Base-by-base conservation (phyloP, 805 yeast genomes). In the Lachancea meyersii region DNA sequence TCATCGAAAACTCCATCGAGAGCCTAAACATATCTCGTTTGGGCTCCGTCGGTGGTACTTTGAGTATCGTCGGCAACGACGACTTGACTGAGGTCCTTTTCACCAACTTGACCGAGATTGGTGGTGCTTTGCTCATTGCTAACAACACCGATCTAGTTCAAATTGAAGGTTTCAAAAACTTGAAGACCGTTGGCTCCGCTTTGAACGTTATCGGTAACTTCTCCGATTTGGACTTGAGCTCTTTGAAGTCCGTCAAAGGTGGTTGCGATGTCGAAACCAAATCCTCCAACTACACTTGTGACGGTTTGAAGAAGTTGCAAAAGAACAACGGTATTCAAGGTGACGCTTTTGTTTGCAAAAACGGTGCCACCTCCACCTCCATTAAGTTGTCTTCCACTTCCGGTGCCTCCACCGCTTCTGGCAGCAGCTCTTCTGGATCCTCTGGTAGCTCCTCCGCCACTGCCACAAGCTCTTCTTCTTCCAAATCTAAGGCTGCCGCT, bases 81-180 rank as follows among this genome's bases (percentile, higher is more conserved):
- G 76, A 83, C 43, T 78, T 93, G 66, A 75, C 77, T 57, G 74
- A 71, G 55, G 53, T 85, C 47, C 79, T 81, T 52, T 82, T 87
- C 75, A 71, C 84, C 40, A 65, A 74, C 63, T 78, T 93, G 68
- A 72, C 80, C 48, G 51, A 75, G 38, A 72, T 93, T 58, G 94
- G 91, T 65, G 97, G 98, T 77, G 98, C 96, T 68, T 85, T 93
- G 67, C 81, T 77, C 58, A 72, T 93, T 62, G 79, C 85, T 51
- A 86, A 88, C 80, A 93, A 93, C 83, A 70, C 86, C 52, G 67
- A 74, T 43, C 79, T 91, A 64, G 66, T 63, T 38, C 57, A 73
- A 45, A 72, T 91, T 62, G 72, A 72, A 46, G 91, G 87, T 63
- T 86, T 93, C 79, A 80, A 80, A 55, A 62, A 73, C 52, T 75